A percentile compares a stretch with the other conserved stretches of the same genome.
These are phyloP conservation scores for Ramaria rubella DNA, from an alignment of 768 basidiomycete genomes.

Conservation along the genomic window DNA sequence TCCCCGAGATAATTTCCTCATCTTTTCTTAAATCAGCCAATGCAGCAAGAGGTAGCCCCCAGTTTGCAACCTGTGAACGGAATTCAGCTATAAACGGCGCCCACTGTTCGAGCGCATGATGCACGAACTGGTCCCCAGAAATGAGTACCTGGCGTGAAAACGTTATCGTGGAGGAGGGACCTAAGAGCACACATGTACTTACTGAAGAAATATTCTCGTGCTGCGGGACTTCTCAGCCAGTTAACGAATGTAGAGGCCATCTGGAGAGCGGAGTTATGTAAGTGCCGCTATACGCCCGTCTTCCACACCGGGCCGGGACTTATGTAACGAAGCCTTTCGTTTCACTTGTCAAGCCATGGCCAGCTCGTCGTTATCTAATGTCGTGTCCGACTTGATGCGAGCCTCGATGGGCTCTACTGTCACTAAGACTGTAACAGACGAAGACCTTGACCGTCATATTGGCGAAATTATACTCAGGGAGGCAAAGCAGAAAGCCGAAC, in stretches of 20 bases:
- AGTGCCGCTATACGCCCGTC: too few relatives aligned
- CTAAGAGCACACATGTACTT: slow-evolving; percentile 27
- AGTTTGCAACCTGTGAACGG: slow-evolving; percentile 79
- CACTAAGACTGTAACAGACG: slow-evolving; percentile 55
- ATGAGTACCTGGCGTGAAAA: slow-evolving; percentile 65
- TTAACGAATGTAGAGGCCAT: slow-evolving; percentile 84
- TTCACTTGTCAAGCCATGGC: slow-evolving; percentile 32
- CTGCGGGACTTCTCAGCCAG: slow-evolving; percentile 89
- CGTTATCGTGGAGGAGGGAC: slow-evolving; percentile 14
- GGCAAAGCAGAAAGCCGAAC: slow-evolving; percentile 85
- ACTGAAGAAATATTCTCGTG: slow-evolving; percentile 95
- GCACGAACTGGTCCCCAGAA: slow-evolving; percentile 95
- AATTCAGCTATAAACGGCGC: background rate
- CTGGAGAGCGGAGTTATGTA: too few relatives aligned
- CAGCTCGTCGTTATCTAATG: slow-evolving; percentile 66
- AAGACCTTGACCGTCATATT: slow-evolving; percentile 87
- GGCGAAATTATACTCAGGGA: slow-evolving; percentile 88
- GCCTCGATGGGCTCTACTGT: slow-evolving; percentile 68
- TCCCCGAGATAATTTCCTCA: slow-evolving; percentile 93
- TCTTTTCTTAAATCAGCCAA: slow-evolving; percentile 86
- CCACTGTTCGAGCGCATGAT: slow-evolving; percentile 1
- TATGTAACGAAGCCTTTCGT: too few relatives aligned
- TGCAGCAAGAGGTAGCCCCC: slow-evolving; percentile 94
- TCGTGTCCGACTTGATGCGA: slow-evolving; percentile 73
- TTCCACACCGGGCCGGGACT: too few relatives aligned